Conservation (phyloP, 306 rosid species). For the Acacia crassicarpa region DNA sequence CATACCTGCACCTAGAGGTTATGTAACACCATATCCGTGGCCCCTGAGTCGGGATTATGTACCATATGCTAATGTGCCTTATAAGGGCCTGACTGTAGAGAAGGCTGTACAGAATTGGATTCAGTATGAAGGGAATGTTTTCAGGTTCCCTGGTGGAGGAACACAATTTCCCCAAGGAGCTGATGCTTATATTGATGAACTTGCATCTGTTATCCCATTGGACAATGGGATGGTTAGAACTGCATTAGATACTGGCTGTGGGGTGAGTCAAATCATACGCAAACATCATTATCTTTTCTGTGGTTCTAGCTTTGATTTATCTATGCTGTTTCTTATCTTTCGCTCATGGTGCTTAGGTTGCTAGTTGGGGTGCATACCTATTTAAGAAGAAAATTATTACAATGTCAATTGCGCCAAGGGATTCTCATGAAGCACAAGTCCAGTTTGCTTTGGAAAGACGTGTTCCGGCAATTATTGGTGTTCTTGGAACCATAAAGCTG, state of each 20-base stretch:
- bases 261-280: slow-evolving; percentile 51
- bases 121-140: slow-evolving; percentile 80
- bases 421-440: slow-evolving; percentile 90
- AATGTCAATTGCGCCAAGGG: slow-evolving; percentile 86
- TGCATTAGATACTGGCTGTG: slow-evolving; percentile 85
- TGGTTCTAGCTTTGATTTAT: slow-evolving; percentile 2
- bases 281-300: slow-evolving; percentile 4
- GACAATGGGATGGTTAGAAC: slow-evolving; percentile 72
- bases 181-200: slow-evolving; percentile 74
- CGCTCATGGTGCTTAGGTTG: slow-evolving; percentile 57
- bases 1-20: slow-evolving; percentile 77
- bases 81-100: slow-evolving; percentile 78
- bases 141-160: slow-evolving; percentile 88
- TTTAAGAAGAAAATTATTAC: slow-evolving; percentile 65
- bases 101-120: slow-evolving; percentile 94
- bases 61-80: slow-evolving; percentile 77
- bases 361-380: slow-evolving; percentile 84
- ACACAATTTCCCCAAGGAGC: slow-evolving; percentile 89
- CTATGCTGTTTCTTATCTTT: slow-evolving; percentile 22
- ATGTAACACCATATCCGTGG: slow-evolving; percentile 76
- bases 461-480: slow-evolving; percentile 84
- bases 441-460: slow-evolving; percentile 95
- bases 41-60: slow-evolving; percentile 84
- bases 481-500: slow-evolving; percentile 78
- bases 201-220: slow-evolving; percentile 71